These are phyloP conservation scores for Fusarium buxicola DNA, from an alignment of 2,329 filamentous ascomycete genomes.

Conservation along the genomic window DNA sequence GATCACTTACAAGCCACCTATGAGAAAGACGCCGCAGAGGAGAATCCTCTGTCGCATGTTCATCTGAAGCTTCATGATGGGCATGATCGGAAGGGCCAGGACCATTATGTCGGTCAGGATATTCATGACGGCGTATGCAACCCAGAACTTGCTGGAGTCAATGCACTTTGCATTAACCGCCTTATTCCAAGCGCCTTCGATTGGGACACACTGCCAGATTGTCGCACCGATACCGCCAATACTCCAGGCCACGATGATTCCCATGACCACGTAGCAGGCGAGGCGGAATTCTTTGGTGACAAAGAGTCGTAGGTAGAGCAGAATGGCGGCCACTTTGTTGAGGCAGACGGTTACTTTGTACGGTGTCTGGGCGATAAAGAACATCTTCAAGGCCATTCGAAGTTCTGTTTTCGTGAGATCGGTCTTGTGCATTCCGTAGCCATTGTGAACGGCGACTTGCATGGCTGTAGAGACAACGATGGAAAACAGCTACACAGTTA, in stretches of 20 bases:
- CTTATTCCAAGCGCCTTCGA: conserved; percentile 57
- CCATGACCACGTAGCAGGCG: conserved; percentile 52
- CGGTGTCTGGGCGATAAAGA: conserved; percentile 60
- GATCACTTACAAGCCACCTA: conserved; percentile 52
- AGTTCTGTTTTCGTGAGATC: conserved; percentile 48
- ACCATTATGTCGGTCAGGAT: conserved; percentile 53
- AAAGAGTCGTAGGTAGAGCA: conserved; percentile 64
- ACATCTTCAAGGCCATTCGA: conserved; percentile 49
- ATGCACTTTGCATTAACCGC: conserved; percentile 55
- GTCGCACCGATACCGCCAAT: conserved; percentile 56
- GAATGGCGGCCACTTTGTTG: conserved; percentile 62
- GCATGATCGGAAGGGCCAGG: conserved; percentile 51
- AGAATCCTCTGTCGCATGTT: conserved; percentile 49
- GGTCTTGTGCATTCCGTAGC: conserved; percentile 54
- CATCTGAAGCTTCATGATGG: conserved; percentile 50
- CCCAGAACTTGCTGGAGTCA: conserved; percentile 57
- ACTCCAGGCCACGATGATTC: conserved; percentile 56
- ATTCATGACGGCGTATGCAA: conserved; percentile 56
- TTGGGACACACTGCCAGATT: conserved; percentile 60
- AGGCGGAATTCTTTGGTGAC: conserved; percentile 55
- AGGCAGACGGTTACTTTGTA: conserved; percentile 63
- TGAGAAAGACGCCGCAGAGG: conserved; percentile 52
- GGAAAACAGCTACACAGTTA: conserved; percentile 44
- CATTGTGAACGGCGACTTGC: conserved; percentile 52
- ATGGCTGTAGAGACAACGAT: conserved; percentile 49